Evolutionary conservation across 2,329 filamentous ascomycete species (phyloP).

Genomic region (Albophoma yamanashiensis): DNA sequence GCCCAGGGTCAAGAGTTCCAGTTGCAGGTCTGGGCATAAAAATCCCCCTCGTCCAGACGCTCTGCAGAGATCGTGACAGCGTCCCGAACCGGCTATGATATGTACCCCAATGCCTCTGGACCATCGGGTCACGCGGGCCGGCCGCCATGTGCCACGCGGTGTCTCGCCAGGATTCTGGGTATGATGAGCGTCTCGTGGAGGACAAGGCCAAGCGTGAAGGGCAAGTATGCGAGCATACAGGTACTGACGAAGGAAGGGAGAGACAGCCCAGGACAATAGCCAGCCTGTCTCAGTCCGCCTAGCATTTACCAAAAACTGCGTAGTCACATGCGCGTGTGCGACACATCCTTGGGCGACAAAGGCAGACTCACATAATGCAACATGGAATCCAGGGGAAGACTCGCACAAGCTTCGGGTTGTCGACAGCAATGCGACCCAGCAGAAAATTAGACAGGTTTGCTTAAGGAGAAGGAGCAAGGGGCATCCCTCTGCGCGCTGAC

Average conservation of each 20-base stretch:
- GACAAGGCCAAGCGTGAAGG: background rate
- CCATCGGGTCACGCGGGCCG: background rate
- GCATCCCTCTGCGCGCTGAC: background rate
- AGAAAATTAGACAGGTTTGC: background rate
- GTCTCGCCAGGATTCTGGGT: background rate
- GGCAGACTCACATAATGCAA: background rate
- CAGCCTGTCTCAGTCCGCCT: background rate
- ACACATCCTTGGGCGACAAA: background rate
- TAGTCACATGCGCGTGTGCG: background rate
- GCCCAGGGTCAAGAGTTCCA: too few species aligned
- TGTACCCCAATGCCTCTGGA: background rate
- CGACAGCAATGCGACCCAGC: background rate
- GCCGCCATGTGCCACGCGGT: background rate
- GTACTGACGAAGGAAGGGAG: background rate
- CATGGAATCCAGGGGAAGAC: background rate
- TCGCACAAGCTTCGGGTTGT: background rate
- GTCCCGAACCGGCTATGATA: background rate
- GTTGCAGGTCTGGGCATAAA: too few species aligned
- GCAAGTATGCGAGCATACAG: background rate
- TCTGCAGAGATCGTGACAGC: too few species aligned
- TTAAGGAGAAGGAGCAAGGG: background rate
- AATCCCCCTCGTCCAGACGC: too few species aligned
- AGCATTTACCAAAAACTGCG: background rate
- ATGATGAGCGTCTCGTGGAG: background rate
- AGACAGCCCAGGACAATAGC: background rate